A percentile compares a stretch with the other conserved stretches of the same genome.
Conservation (phyloP, 2,329 filamentous ascomycete species). For the Penicillium aurantiogriseum region DNA sequence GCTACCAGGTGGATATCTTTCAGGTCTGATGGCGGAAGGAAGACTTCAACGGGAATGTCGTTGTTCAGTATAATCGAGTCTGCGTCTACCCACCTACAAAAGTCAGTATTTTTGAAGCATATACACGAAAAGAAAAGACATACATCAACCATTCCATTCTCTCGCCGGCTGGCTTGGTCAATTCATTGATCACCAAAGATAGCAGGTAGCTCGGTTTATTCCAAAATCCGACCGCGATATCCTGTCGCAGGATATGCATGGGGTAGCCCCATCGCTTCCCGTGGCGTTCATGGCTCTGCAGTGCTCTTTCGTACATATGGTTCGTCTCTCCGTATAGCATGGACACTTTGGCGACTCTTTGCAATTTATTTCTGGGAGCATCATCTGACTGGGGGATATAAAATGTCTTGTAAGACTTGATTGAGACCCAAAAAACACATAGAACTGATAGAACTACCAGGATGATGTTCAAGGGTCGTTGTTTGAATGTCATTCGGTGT, state of each 20-base stretch:
- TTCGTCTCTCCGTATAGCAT: slow-evolving; percentile 36
- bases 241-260: slow-evolving; percentile 34
- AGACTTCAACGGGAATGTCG: slow-evolving; percentile 33
- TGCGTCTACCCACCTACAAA: slow-evolving; percentile 34
- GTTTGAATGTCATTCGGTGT: not conserved
- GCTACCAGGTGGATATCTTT: slow-evolving; percentile 32
- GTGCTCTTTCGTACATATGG: slow-evolving; percentile 36
- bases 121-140: not conserved
- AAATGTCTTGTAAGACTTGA: not conserved
- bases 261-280: slow-evolving; percentile 37
- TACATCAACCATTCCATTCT: slow-evolving; percentile 40
- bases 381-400: not conserved
- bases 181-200: slow-evolving; percentile 33
- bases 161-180: slow-evolving; percentile 31
- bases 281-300: slow-evolving; percentile 37
- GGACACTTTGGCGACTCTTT: slow-evolving; percentile 33
- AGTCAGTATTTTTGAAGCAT: not conserved
- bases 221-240: slow-evolving; percentile 35
- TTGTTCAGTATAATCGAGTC: slow-evolving; percentile 37
- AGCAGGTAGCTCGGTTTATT: slow-evolving; percentile 36
- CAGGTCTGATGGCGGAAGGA: slow-evolving; percentile 33
- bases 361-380: not conserved
- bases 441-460: not conserved
- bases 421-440: not conserved
- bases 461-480: not conserved